Evolutionary conservation across 257 asterid genomes (phyloP).

Genomic region (Anisodus acutangulus): DNA sequence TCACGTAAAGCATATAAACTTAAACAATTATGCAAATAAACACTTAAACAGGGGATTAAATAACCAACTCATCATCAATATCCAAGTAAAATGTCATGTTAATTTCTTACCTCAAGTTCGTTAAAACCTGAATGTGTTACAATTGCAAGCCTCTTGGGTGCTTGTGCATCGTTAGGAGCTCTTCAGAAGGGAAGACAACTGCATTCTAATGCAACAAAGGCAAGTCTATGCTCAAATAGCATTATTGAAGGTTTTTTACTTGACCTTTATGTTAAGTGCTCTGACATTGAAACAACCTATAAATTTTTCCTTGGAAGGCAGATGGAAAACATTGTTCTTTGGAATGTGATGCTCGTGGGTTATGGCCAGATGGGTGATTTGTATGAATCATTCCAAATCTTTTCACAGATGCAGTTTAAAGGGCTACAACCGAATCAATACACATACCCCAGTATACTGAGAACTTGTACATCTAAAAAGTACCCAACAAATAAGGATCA

Average conservation of each 20-base stretch:
- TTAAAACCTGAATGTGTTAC: conserved; percentile 75
- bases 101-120: conserved; percentile 26
- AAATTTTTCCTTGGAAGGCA: conserved; percentile 54
- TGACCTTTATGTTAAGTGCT: conserved; percentile 78
- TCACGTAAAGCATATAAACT: too few species aligned
- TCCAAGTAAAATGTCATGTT: too few species aligned
- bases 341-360: conserved; percentile 90
- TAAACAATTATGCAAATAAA: too few species aligned
- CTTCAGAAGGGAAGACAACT: conserved; percentile 70
- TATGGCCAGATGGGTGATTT: conserved; percentile 79
- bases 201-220: conserved; percentile 68
- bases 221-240: conserved; percentile 69
- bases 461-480: conserved; percentile 59
- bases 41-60: too few species aligned
- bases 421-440: conserved; percentile 76
- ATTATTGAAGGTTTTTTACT: conserved; percentile 80
- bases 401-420: conserved; percentile 53
- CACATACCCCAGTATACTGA: conserved; percentile 76
- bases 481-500: too few species aligned
- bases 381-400: conserved; percentile 57
- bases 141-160: conserved; percentile 64
- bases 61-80: too few species aligned
- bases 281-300: conserved; percentile 65
- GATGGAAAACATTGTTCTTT: conserved; percentile 66
- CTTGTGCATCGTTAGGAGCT: conserved; percentile 62